phyloP scores from a whole-genome alignment of 345 rosid species.

The Cardamine chenopodiifolia region DNA sequence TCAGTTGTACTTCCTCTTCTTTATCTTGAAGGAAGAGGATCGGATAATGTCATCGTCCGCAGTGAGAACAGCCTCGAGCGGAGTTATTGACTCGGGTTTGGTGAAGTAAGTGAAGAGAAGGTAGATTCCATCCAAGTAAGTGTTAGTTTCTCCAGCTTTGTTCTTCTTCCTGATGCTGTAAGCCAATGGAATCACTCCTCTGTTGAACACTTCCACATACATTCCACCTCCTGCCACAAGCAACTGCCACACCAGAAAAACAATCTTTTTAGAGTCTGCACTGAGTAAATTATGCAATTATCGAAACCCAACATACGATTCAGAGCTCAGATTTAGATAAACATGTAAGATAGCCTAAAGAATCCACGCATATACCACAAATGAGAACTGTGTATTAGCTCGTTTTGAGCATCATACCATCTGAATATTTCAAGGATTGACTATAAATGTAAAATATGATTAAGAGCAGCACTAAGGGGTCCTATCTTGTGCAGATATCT shows the following conservation, averaged over 20 bases:
- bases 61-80: slow-evolving; percentile 55
- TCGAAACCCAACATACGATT: neutral
- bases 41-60: slow-evolving; percentile 78
- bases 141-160: slow-evolving; percentile 83
- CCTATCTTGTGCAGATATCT: slow-evolving; percentile 14
- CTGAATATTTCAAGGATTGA: neutral
- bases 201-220: slow-evolving; percentile 93
- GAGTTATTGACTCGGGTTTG: slow-evolving; percentile 68
- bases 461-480: neutral
- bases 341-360: neutral
- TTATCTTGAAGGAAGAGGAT: slow-evolving; percentile 68
- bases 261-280: neutral
- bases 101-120: slow-evolving; percentile 93
- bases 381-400: neutral
- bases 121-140: slow-evolving; percentile 85
- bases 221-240: slow-evolving; percentile 99
- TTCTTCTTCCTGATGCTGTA: slow-evolving; percentile 86
- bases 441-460: neutral
- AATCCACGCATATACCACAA: neutral
- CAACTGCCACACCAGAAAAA: slow-evolving; percentile 48
- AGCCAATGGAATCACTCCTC: slow-evolving; percentile 91
- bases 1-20: slow-evolving; percentile 65
- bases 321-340: neutral
- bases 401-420: neutral
- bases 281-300: neutral